Evolutionary conservation across 257 asterid species (phyloP).

Genomic region (Thymus quinquecostatus): DNA sequence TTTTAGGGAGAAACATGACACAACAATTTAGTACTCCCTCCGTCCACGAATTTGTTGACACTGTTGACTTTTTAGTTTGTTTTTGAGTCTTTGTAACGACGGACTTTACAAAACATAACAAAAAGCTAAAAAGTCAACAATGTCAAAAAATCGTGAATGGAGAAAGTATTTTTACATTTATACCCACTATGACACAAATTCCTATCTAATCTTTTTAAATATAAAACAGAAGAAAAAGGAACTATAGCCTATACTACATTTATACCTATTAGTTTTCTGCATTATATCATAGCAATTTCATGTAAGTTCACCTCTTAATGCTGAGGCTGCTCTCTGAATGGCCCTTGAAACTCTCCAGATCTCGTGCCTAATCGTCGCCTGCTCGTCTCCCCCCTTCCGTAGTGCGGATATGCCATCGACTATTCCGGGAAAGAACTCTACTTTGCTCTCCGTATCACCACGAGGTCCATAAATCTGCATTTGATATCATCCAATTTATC

Average conservation of each 20-base stretch:
- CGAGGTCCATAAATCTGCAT: slow-evolving; percentile 91
- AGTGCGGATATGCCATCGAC: slow-evolving; percentile 47
- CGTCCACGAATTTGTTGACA: no score
- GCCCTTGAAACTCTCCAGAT: slow-evolving; percentile 89
- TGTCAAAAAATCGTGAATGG: no score
- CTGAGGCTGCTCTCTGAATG: slow-evolving; percentile 65
- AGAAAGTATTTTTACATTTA: no score
- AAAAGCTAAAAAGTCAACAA: no score
- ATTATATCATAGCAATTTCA: slow-evolving; percentile 27
- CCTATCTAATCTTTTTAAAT: no score
- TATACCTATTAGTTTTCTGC: neutral
- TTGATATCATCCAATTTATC: neutral
- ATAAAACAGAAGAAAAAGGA: no score
- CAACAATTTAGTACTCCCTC: no score
- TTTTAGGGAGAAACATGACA: no score
- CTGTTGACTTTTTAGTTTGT: no score
- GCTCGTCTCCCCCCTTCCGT: slow-evolving; percentile 34
- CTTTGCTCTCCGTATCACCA: slow-evolving; percentile 42
- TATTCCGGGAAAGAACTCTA: slow-evolving; percentile 81
- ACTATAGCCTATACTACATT: neutral
- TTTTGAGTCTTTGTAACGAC: no score
- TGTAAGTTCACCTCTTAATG: slow-evolving; percentile 64
- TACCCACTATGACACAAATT: no score
- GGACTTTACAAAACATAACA: no score
- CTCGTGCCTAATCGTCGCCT: slow-evolving; percentile 61